phyloP scores from a whole-genome alignment of 176 grass and related monocot species.

The Hsuehochloa calcarea region DNA sequence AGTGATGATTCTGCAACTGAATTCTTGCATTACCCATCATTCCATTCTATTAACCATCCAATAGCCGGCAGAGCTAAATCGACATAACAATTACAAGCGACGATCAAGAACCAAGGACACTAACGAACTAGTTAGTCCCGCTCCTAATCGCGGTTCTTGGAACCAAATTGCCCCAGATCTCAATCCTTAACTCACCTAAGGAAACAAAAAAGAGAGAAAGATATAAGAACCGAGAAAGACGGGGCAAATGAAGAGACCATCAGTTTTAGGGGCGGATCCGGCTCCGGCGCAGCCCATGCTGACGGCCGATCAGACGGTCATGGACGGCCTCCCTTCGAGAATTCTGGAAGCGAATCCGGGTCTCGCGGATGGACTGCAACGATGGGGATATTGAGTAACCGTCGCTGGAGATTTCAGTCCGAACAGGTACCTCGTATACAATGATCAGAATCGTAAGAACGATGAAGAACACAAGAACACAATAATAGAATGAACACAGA shows the following conservation, averaged over 20 bases:
- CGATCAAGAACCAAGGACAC: not conserved
- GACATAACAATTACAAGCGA: not conserved
- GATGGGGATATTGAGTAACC: too few relatives aligned
- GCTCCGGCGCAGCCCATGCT: constrained; percentile 92
- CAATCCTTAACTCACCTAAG: constrained; percentile 12
- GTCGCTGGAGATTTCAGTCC: too few relatives aligned
- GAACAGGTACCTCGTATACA: too few relatives aligned
- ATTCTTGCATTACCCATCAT: not conserved
- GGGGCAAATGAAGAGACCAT: constrained; percentile 34
- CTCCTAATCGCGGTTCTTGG: not conserved
- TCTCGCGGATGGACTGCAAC: not conserved
- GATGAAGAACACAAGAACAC: too few relatives aligned
- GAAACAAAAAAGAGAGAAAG: not conserved
- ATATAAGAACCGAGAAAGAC: not conserved
- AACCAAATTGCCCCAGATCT: constrained; percentile 30
- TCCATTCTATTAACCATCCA: not conserved
- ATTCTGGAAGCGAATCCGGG: constrained; percentile 2
- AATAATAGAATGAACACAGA: too few relatives aligned
- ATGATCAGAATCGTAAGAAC: too few relatives aligned
- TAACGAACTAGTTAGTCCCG: not conserved
- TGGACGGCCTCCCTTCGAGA: constrained; percentile 17
- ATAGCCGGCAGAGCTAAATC: not conserved
- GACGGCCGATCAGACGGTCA: constrained; percentile 37
- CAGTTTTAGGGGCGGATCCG: constrained; percentile 73
- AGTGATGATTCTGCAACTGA: not conserved